Evolutionary conservation across 352 stramenopile genomes (phyloP).

Genomic region (Saprolegnia diclina): DNA sequence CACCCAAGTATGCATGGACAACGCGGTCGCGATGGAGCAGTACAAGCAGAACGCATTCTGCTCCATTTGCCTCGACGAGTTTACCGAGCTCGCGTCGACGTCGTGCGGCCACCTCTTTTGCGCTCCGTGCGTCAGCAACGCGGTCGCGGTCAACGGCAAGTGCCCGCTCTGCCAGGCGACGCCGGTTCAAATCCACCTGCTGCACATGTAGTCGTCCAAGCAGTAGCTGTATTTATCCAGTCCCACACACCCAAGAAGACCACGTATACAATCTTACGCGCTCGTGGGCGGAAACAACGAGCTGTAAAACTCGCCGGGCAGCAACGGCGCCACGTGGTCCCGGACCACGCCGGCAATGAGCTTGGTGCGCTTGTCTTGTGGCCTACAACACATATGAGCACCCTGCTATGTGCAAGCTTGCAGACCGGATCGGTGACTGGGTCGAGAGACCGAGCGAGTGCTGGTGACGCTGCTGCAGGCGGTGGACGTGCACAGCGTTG

Average conservation of each 20-base stretch:
- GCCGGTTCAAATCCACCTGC: slow-evolving; percentile 3
- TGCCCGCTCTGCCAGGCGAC: slow-evolving; percentile 20
- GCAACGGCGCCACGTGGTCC: slow-evolving; percentile 74
- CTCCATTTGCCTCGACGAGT: slow-evolving; percentile 22
- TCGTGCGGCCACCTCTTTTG: slow-evolving; percentile 25
- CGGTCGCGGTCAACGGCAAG: background rate
- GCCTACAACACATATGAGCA: no score
- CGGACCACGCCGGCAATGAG: slow-evolving; percentile 66
- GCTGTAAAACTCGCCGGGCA: slow-evolving; percentile 83
- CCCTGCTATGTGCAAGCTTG: no score
- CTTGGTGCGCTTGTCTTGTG: slow-evolving; percentile 62
- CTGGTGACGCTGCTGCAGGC: slow-evolving; percentile 21
- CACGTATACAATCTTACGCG: no score
- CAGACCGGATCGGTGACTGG: slow-evolving; percentile 25
- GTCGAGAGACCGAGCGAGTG: slow-evolving; percentile 24
- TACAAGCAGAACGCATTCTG: slow-evolving; percentile 8
- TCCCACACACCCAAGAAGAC: background rate
- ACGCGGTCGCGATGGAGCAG: slow-evolving; percentile 17
- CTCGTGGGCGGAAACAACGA: slow-evolving; percentile 45
- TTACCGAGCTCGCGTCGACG: slow-evolving; percentile 12
- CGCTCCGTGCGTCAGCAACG: slow-evolving; percentile 4
- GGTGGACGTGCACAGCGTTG: slow-evolving; percentile 42
- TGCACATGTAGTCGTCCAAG: slow-evolving; percentile 17
- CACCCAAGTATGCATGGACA: slow-evolving; percentile 27
- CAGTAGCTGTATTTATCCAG: background rate